Evolutionary conservation across 495 filamentous ascomycete species (phyloP), one percentile per base, ranked within the genome.

Genomic region (Cetradonia linearis): DNA sequence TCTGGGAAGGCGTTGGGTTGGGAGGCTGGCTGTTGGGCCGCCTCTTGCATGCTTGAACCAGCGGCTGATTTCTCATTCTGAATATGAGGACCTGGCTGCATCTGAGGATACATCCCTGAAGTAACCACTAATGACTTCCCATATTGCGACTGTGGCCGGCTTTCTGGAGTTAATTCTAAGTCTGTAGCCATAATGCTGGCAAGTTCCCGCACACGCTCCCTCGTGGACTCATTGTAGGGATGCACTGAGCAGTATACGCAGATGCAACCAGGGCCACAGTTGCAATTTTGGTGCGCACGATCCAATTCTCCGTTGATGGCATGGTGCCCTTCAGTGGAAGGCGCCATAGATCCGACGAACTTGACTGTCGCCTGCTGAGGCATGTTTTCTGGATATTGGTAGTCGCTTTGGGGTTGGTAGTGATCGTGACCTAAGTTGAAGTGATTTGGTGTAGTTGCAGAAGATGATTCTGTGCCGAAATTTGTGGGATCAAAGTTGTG

Each of bases 141-240:
- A 59, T 40, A 31, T 16, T 28, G 34, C 37, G 48, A 34, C 38
- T 40, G 58, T n/a, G 48, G 47, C 25, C 14, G 47, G 23, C 46
- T 55, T 34, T 27, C 48, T 14, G 13, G 48, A 8, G 28, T 30
- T 16, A 3, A 0, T 25, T 23, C 9, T 48, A 11, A 27, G 36
- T 59, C 57, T 9, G 2, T 59, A 40, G 31, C 28, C 16, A 61
- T 33, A 23, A 61, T 47, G 38, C 18, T 23, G n/a, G 6, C 70
- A 70, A 81, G 75, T 55, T 77, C 73, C 60, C 75, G 74, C 9
- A 89, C 81, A 66, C 85, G 85, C 48, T 84, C 74, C 42, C 75
- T 74, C n/a, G 84, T 88, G n/a, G 81, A 78, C 25, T 79, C 72
- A 66, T 91, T 91, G 68, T 82, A 89, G 5, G 86, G 87, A 66